Evolutionary conservation across 306 rosid species (phyloP).

Genomic region (Vicia faba): DNA sequence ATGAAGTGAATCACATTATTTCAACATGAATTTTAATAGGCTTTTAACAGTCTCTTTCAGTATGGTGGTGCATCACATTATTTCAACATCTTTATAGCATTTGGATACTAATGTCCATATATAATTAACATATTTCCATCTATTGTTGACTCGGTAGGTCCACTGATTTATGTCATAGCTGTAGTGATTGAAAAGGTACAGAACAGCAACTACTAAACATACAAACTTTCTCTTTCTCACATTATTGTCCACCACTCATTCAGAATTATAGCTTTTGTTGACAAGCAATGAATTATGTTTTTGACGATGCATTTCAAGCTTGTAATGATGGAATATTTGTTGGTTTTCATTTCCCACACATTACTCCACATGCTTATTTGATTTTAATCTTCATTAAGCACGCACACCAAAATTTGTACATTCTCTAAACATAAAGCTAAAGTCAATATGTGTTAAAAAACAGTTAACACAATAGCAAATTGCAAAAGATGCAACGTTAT

Average conservation of each 20-base stretch:
- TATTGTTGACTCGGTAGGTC: constrained; percentile 27
- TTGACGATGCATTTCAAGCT: constrained; percentile 10
- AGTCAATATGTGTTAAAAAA: too few relatives aligned
- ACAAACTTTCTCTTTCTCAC: constrained; percentile 15
- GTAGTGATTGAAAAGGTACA: constrained; percentile 12
- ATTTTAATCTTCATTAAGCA: constrained; percentile 31
- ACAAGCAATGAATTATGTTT: constrained; percentile 5
- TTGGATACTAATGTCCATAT: too few relatives aligned
- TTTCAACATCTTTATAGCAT: too few relatives aligned
- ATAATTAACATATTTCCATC: constrained; percentile 25
- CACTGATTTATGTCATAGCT: constrained; percentile 29
- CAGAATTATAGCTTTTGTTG: constrained; percentile 1
- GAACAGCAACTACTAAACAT: background rate
- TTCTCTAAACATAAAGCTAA: too few relatives aligned
- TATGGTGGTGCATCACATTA: too few relatives aligned
- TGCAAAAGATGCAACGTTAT: too few relatives aligned
- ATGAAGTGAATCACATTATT: too few relatives aligned
- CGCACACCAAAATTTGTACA: constrained; percentile 13
- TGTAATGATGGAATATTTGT: constrained; percentile 39
- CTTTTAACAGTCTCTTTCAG: too few relatives aligned
- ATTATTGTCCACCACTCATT: constrained; percentile 23
- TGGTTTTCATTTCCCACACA: constrained; percentile 40
- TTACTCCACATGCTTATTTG: constrained; percentile 21
- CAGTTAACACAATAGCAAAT: too few relatives aligned
- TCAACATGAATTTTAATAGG: too few relatives aligned